phyloP scores from a whole-genome alignment of 116 monocot genomes.

The Zostera marina region DNA sequence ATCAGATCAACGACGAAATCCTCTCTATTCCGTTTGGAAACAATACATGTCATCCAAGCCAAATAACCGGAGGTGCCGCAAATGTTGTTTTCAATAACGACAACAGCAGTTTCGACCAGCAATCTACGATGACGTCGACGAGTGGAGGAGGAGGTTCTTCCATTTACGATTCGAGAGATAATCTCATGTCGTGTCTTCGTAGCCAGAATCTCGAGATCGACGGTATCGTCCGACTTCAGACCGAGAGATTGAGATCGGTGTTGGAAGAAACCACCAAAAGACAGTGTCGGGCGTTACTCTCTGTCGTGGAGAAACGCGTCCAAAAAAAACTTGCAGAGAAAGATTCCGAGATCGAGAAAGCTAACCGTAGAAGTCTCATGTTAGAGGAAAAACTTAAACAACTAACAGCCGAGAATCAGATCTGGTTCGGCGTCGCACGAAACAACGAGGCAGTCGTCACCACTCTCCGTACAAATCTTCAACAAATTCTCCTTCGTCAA shows the following conservation, averaged over 20 bases:
- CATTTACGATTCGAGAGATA: not conserved
- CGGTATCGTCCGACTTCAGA: conserved; percentile 34
- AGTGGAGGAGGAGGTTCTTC: conserved; percentile 16
- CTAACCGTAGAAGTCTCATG: conserved; percentile 17
- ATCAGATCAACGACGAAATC: not conserved
- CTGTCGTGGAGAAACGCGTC: conserved; percentile 10
- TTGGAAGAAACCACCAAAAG: conserved; percentile 19
- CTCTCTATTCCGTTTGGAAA: no score
- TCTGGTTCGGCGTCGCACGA: conserved; percentile 36
- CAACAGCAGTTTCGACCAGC: conserved; percentile 5
- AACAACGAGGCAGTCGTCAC: conserved; percentile 40
- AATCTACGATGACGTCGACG: conserved; percentile 28
- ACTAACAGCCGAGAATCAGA: conserved; percentile 30
- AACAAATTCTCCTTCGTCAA: conserved; percentile 16
- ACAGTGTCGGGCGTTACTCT: conserved; percentile 14
- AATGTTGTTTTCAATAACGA: not conserved
- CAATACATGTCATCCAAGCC: not conserved
- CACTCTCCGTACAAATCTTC: conserved; percentile 22
- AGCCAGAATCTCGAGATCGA: conserved; percentile 35
- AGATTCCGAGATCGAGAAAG: conserved; percentile 27
- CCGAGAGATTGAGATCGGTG: conserved; percentile 16
- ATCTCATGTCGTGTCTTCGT: conserved; percentile 17
- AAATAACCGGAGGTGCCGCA: no score
- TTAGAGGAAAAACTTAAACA: conserved; percentile 34
- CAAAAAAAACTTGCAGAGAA: conserved; percentile 19